Base-by-base conservation (phyloP, 768 basidiomycete genomes). In the Naganishia antarctica region DNA sequence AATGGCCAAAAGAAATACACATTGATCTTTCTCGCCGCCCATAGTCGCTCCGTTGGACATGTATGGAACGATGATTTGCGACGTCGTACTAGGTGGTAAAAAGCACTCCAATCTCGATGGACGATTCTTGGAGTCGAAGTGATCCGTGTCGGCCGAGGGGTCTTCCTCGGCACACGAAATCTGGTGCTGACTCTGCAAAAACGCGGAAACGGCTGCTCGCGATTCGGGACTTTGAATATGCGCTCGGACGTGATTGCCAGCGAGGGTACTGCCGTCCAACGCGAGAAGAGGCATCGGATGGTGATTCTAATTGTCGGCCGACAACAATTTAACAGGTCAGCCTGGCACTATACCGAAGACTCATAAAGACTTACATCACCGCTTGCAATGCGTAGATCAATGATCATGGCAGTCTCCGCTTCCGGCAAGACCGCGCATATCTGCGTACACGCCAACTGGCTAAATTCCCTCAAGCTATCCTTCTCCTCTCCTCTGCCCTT, bases 1-100 rank as follows among this genome's bases (percentile, higher is more conserved):
- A n/a, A 64, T 65, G 41, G 72, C 31, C 43, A 73, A 49, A 26
- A 70, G 40, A 44, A 69, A 70, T 40, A 66, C n/a, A 13, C 70
- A 64, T 46, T 72, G 62, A 37, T 68, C n/a, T n/a, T n/a, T n/a
- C n/a, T n/a, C n/a, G n/a, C n/a, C 63, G 59, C 53, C 31, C 3
- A n/a, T 21, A 18, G 21, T 9, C 21, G 31, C 50, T 34, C 50
- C 50, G n/a, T 16, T 51, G 7, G 61, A 32, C 44, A 61, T 60
- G 58, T 70, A 66, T 28, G 68, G 64, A 9, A 71, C 49, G 61
- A 60, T 43, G 40, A 69, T 34, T 46, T 73, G 65, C 1, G 29
- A 34, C 21, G n/a, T 43, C 7, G 47, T 62, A 8, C 34, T 25
- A 8, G 29, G 18, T 2, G 61, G 47, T 25, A 62, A 23, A 18